These are phyloP conservation scores for Lentinula aciculospora DNA, from an alignment of 768 basidiomycete genomes.

Conservation along the genomic window DNA sequence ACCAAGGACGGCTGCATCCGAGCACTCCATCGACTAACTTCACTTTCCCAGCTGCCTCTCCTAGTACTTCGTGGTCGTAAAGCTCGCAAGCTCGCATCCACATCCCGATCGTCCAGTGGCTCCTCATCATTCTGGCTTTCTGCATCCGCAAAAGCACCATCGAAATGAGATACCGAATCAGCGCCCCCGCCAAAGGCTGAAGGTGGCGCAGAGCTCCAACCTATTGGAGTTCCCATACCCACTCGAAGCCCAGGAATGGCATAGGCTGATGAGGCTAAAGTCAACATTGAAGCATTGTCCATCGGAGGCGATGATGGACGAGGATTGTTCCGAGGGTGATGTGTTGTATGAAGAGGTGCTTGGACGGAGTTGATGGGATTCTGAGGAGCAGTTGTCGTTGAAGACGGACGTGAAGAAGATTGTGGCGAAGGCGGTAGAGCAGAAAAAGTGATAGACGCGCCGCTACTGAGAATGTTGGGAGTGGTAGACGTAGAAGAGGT, in stretches of 20 bases:
- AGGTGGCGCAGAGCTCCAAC: conserved; percentile 38
- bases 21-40: conserved; percentile 85
- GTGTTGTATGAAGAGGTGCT: conserved; percentile 85
- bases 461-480: conserved; percentile 37
- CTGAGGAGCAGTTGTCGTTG: conserved; percentile 7
- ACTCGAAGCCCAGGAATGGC: conserved; percentile 57
- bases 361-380: conserved; percentile 44
- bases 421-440: conserved; percentile 49
- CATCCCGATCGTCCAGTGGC: conserved; percentile 59
- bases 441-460: conserved; percentile 69
- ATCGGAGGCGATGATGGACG: conserved; percentile 85
- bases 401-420: conserved; percentile 39
- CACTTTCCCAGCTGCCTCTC: conserved; percentile 89
- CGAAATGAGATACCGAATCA: conserved; percentile 71
- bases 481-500: conserved; percentile 49
- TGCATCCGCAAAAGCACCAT: conserved; percentile 49
- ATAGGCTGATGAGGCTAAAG: conserved; percentile 90
- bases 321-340: conserved; percentile 94
- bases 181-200: conserved; percentile 47
- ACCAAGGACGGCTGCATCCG: conserved; percentile 43
- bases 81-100: conserved; percentile 87
- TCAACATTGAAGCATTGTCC: conserved; percentile 90
- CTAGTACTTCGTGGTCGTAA: conserved; percentile 80
- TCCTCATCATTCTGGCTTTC: conserved; percentile 70
- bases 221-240: conserved; percentile 31